Evolutionary conservation across 257 asterid species (phyloP).

Genomic region (Vinca minor): DNA sequence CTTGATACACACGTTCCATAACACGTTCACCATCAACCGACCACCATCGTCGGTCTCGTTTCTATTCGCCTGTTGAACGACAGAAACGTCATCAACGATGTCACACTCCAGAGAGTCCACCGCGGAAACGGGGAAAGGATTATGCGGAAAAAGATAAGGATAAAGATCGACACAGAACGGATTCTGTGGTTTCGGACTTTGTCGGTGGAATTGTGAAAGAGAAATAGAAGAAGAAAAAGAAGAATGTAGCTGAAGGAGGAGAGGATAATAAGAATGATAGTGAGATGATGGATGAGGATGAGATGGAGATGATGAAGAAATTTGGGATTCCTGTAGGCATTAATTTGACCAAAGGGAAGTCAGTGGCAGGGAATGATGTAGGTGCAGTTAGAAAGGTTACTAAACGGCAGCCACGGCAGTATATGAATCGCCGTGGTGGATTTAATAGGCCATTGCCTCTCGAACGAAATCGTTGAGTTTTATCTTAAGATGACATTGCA

Average conservation of each 20-base stretch:
- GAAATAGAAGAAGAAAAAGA: slow-evolving; percentile 39
- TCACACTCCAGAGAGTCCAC: slow-evolving; percentile 50
- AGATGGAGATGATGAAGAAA: slow-evolving; percentile 93
- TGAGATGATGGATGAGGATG: slow-evolving; percentile 67
- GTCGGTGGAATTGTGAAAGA: slow-evolving; percentile 39
- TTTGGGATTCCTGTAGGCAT: slow-evolving; percentile 85
- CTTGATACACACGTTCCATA: slow-evolving; percentile 61
- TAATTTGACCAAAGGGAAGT: slow-evolving; percentile 88
- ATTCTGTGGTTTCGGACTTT: slow-evolving; percentile 20
- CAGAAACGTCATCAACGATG: slow-evolving; percentile 48
- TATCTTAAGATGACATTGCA: slow-evolving; percentile 4
- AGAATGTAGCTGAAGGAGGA: slow-evolving; percentile 8
- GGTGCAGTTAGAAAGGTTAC: slow-evolving; percentile 94
- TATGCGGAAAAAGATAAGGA: slow-evolving; percentile 36
- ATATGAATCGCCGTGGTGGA: slow-evolving; percentile 99
- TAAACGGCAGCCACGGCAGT: slow-evolving; percentile 95
- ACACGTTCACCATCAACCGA: slow-evolving; percentile 69
- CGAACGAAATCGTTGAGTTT: slow-evolving; percentile 58
- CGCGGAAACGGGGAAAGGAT: slow-evolving; percentile 64
- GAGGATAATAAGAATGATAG: slow-evolving; percentile 26
- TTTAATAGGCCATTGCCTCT: slow-evolving; percentile 96
- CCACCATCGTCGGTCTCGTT: slow-evolving; percentile 34
- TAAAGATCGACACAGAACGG: slow-evolving; percentile 40
- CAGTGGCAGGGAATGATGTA: slow-evolving; percentile 75
- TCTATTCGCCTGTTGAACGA: slow-evolving; percentile 15